Evolutionary conservation across 2,329 filamentous ascomycete species (phyloP).

Genomic region (Epichloe sylvatica): DNA sequence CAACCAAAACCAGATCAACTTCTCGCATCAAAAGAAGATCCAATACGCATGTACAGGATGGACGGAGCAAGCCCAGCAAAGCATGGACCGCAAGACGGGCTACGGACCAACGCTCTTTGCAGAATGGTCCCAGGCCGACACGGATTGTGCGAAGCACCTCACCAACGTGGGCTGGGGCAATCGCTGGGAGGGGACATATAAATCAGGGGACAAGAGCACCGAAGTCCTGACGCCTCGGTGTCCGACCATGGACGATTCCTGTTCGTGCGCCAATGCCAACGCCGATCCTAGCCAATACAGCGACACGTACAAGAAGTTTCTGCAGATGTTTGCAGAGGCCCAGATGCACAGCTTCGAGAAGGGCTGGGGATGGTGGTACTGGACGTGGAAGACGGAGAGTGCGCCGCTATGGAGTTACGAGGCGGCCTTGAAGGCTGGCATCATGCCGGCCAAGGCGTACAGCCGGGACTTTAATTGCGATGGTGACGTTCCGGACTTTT

Average conservation of each 20-base stretch:
- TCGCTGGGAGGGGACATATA: conserved; percentile 80
- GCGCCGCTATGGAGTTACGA: conserved; percentile 89
- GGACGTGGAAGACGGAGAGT: conserved; percentile 90
- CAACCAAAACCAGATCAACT: conserved; percentile 73
- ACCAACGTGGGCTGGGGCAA: conserved; percentile 83
- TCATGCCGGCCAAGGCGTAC: conserved; percentile 65
- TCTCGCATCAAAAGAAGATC: conserved; percentile 71
- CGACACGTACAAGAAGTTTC: conserved; percentile 65
- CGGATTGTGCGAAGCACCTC: conserved; percentile 75
- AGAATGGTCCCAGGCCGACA: conserved; percentile 96
- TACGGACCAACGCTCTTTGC: conserved; percentile 91
- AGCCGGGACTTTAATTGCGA: conserved; percentile 56
- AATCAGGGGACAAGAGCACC: conserved; percentile 47
- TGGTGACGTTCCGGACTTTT: conserved; percentile 39
- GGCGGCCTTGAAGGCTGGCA: conserved; percentile 60
- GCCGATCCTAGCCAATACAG: conserved; percentile 55
- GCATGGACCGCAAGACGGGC: conserved; percentile 59
- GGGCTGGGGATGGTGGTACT: conserved; percentile 97
- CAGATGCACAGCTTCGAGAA: conserved; percentile 93
- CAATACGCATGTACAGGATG: conserved; percentile 78
- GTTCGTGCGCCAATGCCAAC: conserved; percentile 65
- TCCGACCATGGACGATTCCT: conserved; percentile 50
- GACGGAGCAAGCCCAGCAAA: conserved; percentile 62
- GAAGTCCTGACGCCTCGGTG: conserved; percentile 60
- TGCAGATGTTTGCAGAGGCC: conserved; percentile 82